Conservation (phyloP, 169 alveolate genomes). For the Fabrea salina region DNA sequence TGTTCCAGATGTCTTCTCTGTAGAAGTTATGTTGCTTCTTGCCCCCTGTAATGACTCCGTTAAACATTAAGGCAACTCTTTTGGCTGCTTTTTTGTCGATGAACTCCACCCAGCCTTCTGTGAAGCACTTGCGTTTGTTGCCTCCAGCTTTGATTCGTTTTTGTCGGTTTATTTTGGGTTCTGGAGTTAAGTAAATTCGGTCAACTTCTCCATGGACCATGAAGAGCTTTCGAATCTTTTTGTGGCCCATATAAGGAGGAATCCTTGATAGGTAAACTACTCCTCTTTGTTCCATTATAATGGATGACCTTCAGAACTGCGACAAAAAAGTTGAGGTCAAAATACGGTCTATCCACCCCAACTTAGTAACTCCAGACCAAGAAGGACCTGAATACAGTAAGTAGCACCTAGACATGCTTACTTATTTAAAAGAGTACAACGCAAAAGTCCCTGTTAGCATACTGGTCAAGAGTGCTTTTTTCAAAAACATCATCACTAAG, state of each 20-base stretch:
- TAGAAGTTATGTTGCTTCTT: conserved; percentile 55
- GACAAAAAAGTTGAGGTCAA: conserved; percentile 23
- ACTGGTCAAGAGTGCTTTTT: not conserved
- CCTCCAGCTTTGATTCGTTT: conserved; percentile 64
- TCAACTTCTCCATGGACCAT: conserved; percentile 53
- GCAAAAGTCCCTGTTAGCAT: not conserved
- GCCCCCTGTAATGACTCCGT: conserved; percentile 73
- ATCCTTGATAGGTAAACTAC: conserved; percentile 69
- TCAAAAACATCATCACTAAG: not conserved
- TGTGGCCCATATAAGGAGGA: conserved; percentile 78
- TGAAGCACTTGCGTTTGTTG: conserved; percentile 62
- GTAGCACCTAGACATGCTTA: not conserved
- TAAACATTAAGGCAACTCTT: conserved; percentile 62
- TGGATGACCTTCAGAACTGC: not conserved
- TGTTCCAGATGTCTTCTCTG: conserved; percentile 79
- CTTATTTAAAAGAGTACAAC: conserved; percentile 16
- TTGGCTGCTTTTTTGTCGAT: conserved; percentile 75
- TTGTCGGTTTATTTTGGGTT: conserved; percentile 37
- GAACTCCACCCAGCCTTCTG: conserved; percentile 87
- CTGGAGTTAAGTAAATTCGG: conserved; percentile 70
- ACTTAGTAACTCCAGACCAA: not conserved
- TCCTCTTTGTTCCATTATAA: too few relatives aligned
- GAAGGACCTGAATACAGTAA: conserved; percentile 28
- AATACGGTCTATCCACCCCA: conserved; percentile 25
- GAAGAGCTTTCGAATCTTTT: conserved; percentile 55